phyloP scores from a whole-genome alignment of 2,329 filamentous ascomycete species.

The Teratosphaeria destructans region DNA sequence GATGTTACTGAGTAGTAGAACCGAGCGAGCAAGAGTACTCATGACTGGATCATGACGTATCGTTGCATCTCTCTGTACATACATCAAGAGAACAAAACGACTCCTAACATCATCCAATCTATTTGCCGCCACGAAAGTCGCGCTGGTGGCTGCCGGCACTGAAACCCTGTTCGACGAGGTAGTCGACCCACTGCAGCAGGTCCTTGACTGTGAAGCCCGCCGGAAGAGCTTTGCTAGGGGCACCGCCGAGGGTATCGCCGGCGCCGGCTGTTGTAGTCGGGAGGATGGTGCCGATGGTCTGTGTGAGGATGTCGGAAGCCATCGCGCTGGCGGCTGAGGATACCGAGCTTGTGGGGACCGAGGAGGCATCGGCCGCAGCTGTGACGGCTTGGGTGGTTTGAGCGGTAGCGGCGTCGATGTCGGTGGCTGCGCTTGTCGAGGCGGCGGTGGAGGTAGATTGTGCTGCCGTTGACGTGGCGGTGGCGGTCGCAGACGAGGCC shows the following conservation, averaged over 20 bases:
- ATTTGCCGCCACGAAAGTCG: constrained; percentile 6
- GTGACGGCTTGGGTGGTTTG: not conserved
- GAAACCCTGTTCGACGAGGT: constrained; percentile 14
- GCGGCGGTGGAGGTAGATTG: constrained; percentile 1
- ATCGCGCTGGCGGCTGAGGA: not conserved
- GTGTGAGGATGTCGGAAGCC: not conserved
- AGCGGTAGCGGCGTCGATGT: constrained; percentile 1
- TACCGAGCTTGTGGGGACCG: constrained; percentile 1
- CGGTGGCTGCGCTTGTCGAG: not conserved
- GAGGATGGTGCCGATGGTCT: constrained; percentile 1
- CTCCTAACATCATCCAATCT: not conserved
- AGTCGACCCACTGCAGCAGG: constrained; percentile 18
- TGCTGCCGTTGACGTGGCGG: not conserved
- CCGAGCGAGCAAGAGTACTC: not conserved
- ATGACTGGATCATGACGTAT: not conserved
- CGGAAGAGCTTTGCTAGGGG: constrained; percentile 16
- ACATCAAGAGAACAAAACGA: not conserved
- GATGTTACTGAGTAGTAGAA: not conserved
- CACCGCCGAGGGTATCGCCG: constrained; percentile 1
- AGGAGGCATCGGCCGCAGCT: constrained; percentile 4
- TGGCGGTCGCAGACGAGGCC: not conserved
- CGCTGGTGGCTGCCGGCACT: constrained; percentile 11
- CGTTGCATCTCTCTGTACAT: not conserved
- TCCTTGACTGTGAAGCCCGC: constrained; percentile 17
- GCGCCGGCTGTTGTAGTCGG: not conserved